Evolutionary conservation across 2,329 filamentous ascomycete genomes (phyloP).

Genomic region (Alternaria sp.): DNA sequence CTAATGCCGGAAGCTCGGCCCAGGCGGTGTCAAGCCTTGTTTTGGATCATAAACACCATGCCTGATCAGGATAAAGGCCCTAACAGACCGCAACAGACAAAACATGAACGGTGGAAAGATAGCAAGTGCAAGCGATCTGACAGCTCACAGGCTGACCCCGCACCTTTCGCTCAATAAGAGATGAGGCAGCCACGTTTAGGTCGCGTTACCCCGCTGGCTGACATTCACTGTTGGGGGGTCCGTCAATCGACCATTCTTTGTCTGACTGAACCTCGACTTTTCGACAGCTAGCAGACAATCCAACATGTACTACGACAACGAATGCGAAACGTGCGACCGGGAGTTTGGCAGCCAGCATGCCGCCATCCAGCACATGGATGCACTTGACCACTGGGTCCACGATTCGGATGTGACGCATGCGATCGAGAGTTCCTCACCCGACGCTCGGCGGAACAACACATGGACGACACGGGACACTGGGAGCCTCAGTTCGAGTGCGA

Average conservation of each 20-base stretch:
- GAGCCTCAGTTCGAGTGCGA: constrained; percentile 3
- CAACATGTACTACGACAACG: constrained; percentile 9
- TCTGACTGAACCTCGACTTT: background rate
- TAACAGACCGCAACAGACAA: too few species aligned
- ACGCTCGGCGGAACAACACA: constrained; percentile 20
- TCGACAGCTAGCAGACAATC: background rate
- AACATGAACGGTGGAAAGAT: too few species aligned
- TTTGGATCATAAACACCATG: too few species aligned
- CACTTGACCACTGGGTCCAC: background rate
- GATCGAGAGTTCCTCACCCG: constrained; percentile 16
- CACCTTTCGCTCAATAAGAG: too few species aligned
- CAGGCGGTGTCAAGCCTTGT: too few species aligned
- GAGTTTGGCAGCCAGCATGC: constrained; percentile 4
- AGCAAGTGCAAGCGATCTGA: too few species aligned
- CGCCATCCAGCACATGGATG: background rate
- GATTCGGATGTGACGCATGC: background rate
- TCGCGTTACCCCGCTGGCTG: background rate
- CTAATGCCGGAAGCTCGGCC: too few species aligned
- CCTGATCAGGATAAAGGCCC: too few species aligned
- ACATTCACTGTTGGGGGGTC: background rate
- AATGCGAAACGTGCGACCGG: constrained; percentile 23
- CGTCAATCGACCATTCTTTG: background rate
- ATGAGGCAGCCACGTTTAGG: background rate
- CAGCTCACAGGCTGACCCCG: too few species aligned
- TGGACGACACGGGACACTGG: constrained; percentile 14